phyloP scores from a whole-genome alignment of 768 basidiomycete genomes.

The Leucogyrophana mollusca region DNA sequence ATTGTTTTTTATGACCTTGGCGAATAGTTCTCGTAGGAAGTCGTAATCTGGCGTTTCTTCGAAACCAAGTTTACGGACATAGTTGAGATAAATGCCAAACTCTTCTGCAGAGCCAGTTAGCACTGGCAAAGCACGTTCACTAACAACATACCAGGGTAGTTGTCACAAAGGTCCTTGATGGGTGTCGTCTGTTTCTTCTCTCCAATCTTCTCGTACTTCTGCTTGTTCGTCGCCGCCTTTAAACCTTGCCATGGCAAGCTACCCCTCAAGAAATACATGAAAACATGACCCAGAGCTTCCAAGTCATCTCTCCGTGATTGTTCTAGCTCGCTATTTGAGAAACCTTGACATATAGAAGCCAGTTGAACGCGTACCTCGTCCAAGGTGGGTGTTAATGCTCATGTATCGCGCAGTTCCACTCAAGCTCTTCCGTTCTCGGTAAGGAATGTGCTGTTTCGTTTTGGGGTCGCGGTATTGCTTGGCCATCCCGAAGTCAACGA shows the following conservation, averaged over 20 bases:
- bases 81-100: conserved; percentile 98
- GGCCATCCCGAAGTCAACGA: conserved; percentile 99
- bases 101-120: conserved; percentile 63
- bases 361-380: conserved; percentile 64
- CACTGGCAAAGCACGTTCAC: no score
- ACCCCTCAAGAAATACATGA: conserved; percentile 98
- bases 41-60: conserved; percentile 99
- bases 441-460: conserved; percentile 99
- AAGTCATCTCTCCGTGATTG: conserved; percentile 95
- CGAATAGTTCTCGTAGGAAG: conserved; percentile 92
- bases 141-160: conserved; percentile 77
- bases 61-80: conserved; percentile 97
- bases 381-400: conserved; percentile 99
- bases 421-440: conserved; percentile 95
- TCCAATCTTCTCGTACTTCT: conserved; percentile 99
- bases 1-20: conserved; percentile 89
- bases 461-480: conserved; percentile 99
- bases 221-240: conserved; percentile 99
- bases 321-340: conserved; percentile 42
- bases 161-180: conserved; percentile 95
- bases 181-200: conserved; percentile 99
- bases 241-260: conserved; percentile 99
- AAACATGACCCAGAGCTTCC: conserved; percentile 98
- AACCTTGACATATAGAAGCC: conserved; percentile 3
- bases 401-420: conserved; percentile 98